Percentiles rank a stretch among this genome's conserved stretches.
phyloP scores from a whole-genome alignment of 495 filamentous ascomycete species.

The Trichoderma reesei region DNA sequence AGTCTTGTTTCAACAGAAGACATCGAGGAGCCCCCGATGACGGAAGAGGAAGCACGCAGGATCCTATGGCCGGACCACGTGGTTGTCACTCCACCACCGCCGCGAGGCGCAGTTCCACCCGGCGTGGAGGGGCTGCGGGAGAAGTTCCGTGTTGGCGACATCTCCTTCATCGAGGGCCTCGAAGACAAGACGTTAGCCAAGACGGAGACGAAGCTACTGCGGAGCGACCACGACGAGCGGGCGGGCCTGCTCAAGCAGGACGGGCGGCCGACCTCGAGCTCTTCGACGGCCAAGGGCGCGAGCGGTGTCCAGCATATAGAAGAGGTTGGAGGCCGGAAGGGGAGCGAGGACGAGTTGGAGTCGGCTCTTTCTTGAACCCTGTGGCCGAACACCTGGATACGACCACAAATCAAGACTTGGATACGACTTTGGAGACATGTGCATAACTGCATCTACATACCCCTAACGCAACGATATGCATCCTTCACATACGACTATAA shows the following conservation, averaged over 20 bases:
- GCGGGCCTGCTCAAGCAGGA: background rate
- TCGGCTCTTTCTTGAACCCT: background rate
- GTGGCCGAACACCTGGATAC: too few species aligned
- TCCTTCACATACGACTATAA: too few species aligned
- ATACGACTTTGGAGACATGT: too few species aligned
- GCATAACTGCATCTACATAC: too few species aligned
- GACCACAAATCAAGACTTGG: too few species aligned
- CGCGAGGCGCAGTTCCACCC: background rate
- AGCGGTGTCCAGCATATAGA: background rate
- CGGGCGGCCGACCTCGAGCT: background rate
- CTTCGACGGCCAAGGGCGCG: background rate
- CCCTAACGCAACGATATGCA: too few species aligned
- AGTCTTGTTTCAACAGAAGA: background rate
- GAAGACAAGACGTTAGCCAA: slow-evolving; percentile 13
- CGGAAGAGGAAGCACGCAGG: slow-evolving; percentile 15
- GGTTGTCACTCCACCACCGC: background rate
- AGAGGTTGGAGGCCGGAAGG: background rate
- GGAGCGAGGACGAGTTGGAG: background rate
- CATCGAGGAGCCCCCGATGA: slow-evolving; percentile 12
- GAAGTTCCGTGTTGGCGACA: slow-evolving; percentile 10
- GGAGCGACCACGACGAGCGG: slow-evolving; percentile 10
- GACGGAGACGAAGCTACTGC: slow-evolving; percentile 13
- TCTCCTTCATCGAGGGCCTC: slow-evolving; percentile 3
- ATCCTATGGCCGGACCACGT: slow-evolving; percentile 14
- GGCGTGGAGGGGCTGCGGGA: slow-evolving; percentile 8